Conservation (phyloP, 2,329 filamentous ascomycete genomes). For the Tolypocladium ophioglossoides region DNA sequence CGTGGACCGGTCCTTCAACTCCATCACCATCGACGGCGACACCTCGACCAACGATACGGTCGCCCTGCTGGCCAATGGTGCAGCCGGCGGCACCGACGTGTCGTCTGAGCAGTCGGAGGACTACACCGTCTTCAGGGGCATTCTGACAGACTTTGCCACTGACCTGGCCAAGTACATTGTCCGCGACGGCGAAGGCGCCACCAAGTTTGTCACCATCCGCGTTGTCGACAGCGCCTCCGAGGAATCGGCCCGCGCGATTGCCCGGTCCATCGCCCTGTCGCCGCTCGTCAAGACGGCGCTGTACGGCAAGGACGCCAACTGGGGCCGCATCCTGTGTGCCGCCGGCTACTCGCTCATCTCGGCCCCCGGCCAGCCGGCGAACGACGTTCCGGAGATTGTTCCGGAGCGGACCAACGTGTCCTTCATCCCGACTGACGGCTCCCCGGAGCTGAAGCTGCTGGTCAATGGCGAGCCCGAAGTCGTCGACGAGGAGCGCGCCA, state of each 20-base stretch:
- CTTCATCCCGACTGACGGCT: slow-evolving; percentile 70
- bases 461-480: slow-evolving; percentile 71
- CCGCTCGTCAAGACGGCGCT: slow-evolving; percentile 95
- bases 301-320: slow-evolving; percentile 96
- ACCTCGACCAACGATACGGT: slow-evolving; percentile 97
- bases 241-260: slow-evolving; percentile 65
- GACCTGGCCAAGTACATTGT: slow-evolving; percentile 89
- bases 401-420: slow-evolving; percentile 67
- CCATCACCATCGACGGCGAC: slow-evolving; percentile 93
- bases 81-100: slow-evolving; percentile 63
- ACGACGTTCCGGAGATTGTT: slow-evolving; percentile 52
- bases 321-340: slow-evolving; percentile 93
- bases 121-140: slow-evolving; percentile 57
- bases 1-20: slow-evolving; percentile 83
- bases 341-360: slow-evolving; percentile 68
- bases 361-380: slow-evolving; percentile 43
- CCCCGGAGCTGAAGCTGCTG: slow-evolving; percentile 62
- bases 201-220: slow-evolving; percentile 92
- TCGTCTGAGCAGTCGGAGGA: slow-evolving; percentile 43
- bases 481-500: slow-evolving; percentile 67
- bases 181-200: slow-evolving; percentile 92
- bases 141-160: slow-evolving; percentile 68
- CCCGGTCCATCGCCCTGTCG: slow-evolving; percentile 78
- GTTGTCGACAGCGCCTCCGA: slow-evolving; percentile 64
- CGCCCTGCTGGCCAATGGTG: slow-evolving; percentile 89